Evolutionary conservation across 331 rosid species (phyloP).

Genomic region (Quercus phellos): DNA sequence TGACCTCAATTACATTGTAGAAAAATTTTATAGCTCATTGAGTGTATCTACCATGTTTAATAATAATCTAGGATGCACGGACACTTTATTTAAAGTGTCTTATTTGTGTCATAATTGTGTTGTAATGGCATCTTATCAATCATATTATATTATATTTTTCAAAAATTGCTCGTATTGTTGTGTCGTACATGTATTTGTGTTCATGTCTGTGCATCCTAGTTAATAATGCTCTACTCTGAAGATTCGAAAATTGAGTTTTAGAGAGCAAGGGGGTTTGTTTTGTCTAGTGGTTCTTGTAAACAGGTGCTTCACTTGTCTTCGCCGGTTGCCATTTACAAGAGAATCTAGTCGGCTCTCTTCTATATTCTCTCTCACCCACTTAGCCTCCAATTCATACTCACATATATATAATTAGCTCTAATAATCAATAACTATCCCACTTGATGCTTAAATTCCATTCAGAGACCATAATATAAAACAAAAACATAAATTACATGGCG

Average conservation of each 20-base stretch:
- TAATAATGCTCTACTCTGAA: not conserved
- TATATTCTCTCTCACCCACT: not conserved
- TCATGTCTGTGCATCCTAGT: too few species aligned
- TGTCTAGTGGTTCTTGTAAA: constrained; percentile 3
- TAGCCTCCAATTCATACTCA: not conserved
- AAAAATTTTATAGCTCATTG: not conserved
- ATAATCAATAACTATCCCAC: not conserved
- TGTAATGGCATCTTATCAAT: too few species aligned
- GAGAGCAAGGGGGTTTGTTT: not conserved
- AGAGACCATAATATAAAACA: not conserved
- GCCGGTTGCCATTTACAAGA: constrained; percentile 2
- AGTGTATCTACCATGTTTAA: too few species aligned
- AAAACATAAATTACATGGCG: too few species aligned
- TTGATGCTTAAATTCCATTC: not conserved
- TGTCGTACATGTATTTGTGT: too few species aligned
- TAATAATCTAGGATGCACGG: too few species aligned
- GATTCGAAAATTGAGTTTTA: not conserved
- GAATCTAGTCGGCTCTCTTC: constrained; percentile 3
- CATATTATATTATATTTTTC: too few species aligned
- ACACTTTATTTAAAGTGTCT: too few species aligned
- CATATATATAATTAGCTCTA: not conserved
- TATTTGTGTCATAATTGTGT: too few species aligned
- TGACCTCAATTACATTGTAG: not conserved
- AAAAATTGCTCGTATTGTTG: rapidly evolving
- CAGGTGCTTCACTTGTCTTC: not conserved